These are phyloP conservation scores for Ganoderma resinaceum DNA, from an alignment of 1,284 basidiomycete species.

Conservation along the genomic window DNA sequence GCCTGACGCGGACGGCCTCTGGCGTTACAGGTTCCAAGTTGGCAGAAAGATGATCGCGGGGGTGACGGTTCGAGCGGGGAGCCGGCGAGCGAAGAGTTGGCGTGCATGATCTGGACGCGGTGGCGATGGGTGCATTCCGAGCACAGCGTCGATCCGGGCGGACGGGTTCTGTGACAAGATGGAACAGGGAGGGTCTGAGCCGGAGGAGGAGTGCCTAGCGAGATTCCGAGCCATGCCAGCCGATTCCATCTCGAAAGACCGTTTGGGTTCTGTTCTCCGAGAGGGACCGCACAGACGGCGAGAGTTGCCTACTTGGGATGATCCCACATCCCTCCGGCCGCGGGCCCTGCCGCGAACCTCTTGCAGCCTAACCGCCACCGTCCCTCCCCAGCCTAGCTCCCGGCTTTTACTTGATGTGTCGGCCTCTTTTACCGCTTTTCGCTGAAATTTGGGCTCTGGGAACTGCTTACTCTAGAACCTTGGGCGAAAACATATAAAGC, in stretches of 20 bases:
- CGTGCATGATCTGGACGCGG: conserved; percentile 18
- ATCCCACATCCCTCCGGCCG: not conserved
- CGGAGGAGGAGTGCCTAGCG: conserved; percentile 12
- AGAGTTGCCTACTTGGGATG: not conserved
- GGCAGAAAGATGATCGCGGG: conserved; percentile 14
- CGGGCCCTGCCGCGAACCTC: conserved; percentile 24
- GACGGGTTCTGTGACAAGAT: conserved; percentile 29
- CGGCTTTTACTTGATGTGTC: conserved; percentile 33
- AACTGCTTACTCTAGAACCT: conserved; percentile 31
- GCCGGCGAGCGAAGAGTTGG: conserved; percentile 23
- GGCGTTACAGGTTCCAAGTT: conserved; percentile 19
- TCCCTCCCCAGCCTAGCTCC: conserved; percentile 30
- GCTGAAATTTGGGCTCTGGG: conserved; percentile 30
- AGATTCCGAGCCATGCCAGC: conserved; percentile 22
- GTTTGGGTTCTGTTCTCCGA: conserved; percentile 5
- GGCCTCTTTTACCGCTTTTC: conserved; percentile 31
- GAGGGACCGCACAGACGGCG: conserved; percentile 6
- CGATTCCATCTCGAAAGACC: conserved; percentile 13
- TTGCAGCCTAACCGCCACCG: conserved; percentile 30
- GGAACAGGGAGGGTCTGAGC: conserved; percentile 19
- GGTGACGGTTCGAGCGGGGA: conserved; percentile 16
- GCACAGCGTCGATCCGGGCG: conserved; percentile 30
- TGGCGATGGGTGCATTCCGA: conserved; percentile 18
- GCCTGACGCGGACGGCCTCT: conserved; percentile 1
- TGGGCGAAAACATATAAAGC: conserved; percentile 33